Evolutionary conservation across 768 basidiomycete species (phyloP), one percentile per base, ranked within the genome.

Genomic region (Tubosaeta brunneosetosa): DNA sequence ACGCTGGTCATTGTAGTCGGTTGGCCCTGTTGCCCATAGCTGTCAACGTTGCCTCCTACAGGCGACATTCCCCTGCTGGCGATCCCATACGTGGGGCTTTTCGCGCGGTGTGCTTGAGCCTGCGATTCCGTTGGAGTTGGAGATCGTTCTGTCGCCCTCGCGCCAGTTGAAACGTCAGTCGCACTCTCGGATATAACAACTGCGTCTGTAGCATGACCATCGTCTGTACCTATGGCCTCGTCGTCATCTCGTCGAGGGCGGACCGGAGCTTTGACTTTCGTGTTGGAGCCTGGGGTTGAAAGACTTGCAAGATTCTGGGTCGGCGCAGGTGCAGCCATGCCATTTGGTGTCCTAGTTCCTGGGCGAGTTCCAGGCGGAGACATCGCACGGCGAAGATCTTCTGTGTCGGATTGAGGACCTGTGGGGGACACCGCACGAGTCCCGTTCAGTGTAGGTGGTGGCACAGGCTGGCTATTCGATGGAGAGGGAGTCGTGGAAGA

Each of bases 401-500:
- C 85, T 7, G 68, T 52, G 32, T 83, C 84, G 9, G 73, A 64
- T 36, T 71, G 71, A 29, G 69, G 70, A 27, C 71, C 67, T n/a
- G 69, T 70, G 4, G 91, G 87, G 2, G 91, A 91, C 72, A 81
- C 78, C 3, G 88, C 76, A 32, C 88, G 84, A 22, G 56, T 56
- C n/a, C 66, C 72, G 53, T 55, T 68, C 50, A 62, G 36, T 56
- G 44, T 43, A 58, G 72, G 25, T 60, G 65, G 46, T 45, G 69
- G 58, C 58, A 61, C 69, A 63, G 38, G 69, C 27, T 57, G 56
- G 40, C 34, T 11, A 65, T 68, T 31, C 59, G 64, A 49, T 36
- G 64, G 51, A 38, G 74, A 74, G 19, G 68, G 68, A 0, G 67
- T 60, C 22, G 76, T 62, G 1, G 85, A 83, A 3, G 75, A 66